phyloP scores from a whole-genome alignment of 1,139 yeast genomes.

The Saccharomyces pastorianus region DNA sequence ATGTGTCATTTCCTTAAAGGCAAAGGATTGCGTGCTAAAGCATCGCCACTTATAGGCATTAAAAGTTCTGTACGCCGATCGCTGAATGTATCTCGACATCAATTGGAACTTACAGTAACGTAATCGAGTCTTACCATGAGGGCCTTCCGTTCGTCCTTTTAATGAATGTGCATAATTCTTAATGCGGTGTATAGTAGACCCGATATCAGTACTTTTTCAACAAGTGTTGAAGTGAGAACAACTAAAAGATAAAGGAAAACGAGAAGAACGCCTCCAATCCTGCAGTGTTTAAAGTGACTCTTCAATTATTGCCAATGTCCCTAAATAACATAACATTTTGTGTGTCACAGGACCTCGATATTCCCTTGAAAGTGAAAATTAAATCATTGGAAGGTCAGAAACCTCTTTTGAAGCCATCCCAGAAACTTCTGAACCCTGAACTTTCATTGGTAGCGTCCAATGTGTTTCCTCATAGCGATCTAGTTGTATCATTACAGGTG shows the following conservation, averaged over 20 bases:
- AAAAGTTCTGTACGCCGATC: background rate
- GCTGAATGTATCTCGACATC: background rate
- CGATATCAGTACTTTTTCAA: background rate
- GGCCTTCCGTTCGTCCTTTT: too few species aligned
- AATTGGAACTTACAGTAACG: too few species aligned
- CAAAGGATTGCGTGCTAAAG: background rate
- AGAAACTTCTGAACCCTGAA: conserved; percentile 47
- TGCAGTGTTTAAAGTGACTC: too few species aligned
- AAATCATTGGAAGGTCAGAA: conserved; percentile 42
- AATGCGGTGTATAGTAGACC: background rate
- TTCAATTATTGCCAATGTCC: conserved; percentile 27
- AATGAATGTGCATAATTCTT: background rate
- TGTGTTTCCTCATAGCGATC: conserved; percentile 46
- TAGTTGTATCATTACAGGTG: conserved; percentile 55
- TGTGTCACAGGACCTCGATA: conserved; percentile 60
- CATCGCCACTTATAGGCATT: background rate
- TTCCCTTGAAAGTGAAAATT: conserved; percentile 46
- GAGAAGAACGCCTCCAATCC: background rate
- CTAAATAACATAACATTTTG: conserved; percentile 57
- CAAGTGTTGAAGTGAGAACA: background rate
- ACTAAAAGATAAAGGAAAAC: background rate
- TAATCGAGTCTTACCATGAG: too few species aligned
- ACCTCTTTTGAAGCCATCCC: conserved; percentile 43
- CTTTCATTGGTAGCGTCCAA: conserved; percentile 45
- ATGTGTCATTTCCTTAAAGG: conserved; percentile 7